Evolutionary conservation across 2,329 filamentous ascomycete genomes (phyloP), one percentile per base, ranked within the genome.

Genomic region (Leptosphaerulina australis): DNA sequence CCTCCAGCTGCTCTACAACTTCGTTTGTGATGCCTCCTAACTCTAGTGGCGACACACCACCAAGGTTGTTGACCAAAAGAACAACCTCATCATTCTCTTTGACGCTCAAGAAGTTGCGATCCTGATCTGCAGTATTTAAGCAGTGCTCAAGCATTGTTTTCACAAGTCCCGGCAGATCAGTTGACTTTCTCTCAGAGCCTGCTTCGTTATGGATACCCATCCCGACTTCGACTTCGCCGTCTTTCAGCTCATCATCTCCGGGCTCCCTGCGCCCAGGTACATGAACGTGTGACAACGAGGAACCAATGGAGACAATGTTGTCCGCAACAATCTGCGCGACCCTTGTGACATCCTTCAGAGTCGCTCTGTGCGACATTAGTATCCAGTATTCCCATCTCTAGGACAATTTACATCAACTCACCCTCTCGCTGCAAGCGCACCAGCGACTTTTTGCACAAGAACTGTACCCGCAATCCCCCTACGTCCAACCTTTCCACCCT

Each of bases 401-500:
- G 28, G 5, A 18, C 5, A 26, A 31, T 4, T n/a, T n/a, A n/a
- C n/a, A n/a, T n/a, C n/a, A n/a, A 37, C 76, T 60, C 67, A 81
- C 58, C 90, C 91, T 60, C 78, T 80, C 21, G 88, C 88, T 3
- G 92, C 91, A 63, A 96, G 73, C 5, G 91, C 93, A 8, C 93
- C 91, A 11, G 87, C 82, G 66, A 96, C 88, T 81, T 97, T 97
- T 63, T 92, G 82, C n/a, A 97, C 89, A 18, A 97, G 77, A 29
- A 96, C 90, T 5, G 91, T 95, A 24, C 93, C 93, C 3, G 91
- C 92, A 71, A 97, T 94, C 44, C 93, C 93, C 67, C 93, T 83
- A 41, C 93, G 79, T 1, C 93, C 93, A 12, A 97, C 93, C 71
- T 97, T 97, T n/a, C 93, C 92, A 9, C 88, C 87, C 69, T 87